Conservation (phyloP, 768 basidiomycete genomes). For the Pilatotrama ljubarskyi region DNA sequence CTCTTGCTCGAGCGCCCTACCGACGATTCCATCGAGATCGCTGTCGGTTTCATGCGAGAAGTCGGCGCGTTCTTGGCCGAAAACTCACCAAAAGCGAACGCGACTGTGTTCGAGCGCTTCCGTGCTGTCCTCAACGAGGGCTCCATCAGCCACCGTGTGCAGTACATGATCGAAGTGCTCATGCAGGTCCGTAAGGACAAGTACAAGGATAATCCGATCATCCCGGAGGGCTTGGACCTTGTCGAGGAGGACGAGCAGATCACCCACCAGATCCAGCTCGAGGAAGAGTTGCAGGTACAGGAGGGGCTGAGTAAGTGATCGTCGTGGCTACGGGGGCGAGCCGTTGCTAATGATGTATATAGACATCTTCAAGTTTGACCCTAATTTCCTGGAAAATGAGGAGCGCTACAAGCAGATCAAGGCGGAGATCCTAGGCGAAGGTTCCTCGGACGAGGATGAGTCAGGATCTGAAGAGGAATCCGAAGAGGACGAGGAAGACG, state of each 20-base stretch:
- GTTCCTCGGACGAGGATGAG: constrained; percentile 70
- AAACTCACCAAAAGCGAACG: constrained; percentile 92
- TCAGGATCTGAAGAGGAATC: constrained; percentile 48
- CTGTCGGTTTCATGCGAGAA: constrained; percentile 96
- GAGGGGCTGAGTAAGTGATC: constrained; percentile 83
- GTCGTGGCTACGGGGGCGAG: not conserved
- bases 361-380: constrained; percentile 97
- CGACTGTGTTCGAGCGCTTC: constrained; percentile 95
- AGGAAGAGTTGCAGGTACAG: constrained; percentile 92
- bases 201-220: constrained; percentile 96
- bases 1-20: constrained; percentile 95
- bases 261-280: constrained; percentile 84
- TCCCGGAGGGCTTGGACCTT: constrained; percentile 92
- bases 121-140: constrained; percentile 96
- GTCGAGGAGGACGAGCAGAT: constrained; percentile 99
- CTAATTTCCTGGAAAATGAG: constrained; percentile 86
- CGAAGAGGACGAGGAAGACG: constrained; percentile 61
- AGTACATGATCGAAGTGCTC: constrained; percentile 99
- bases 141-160: constrained; percentile 90
- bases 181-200: constrained; percentile 99
- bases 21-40: constrained; percentile 97
- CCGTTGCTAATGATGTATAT: not conserved
- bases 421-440: constrained; percentile 90
- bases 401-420: constrained; percentile 93
- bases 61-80: constrained; percentile 94